Evolutionary conservation across 768 basidiomycete genomes (phyloP), one percentile per base, ranked within the genome.

Genomic region (Boletus speciosus): DNA sequence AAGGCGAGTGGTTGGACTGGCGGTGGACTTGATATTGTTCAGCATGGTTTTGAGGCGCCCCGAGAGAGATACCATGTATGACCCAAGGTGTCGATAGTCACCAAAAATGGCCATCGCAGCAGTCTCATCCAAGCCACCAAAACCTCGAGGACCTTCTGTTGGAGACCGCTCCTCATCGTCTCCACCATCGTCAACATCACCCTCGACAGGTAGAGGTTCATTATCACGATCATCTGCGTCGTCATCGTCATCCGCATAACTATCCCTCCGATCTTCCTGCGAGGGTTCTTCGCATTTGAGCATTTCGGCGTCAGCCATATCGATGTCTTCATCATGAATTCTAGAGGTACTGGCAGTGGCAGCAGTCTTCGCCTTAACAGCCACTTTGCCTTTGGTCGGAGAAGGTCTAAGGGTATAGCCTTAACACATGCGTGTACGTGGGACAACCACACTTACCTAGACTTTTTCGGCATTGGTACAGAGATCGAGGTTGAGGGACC

Each of bases 1-100:
- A 29, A 98, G 82, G 45, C 94, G 87, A 38, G 86, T 89, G 0
- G 88, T 91, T 11, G 90, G 86, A 67, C 90, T 90, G 32, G 91
- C 88, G 29, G 86, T 84, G 23, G 82, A 67, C 72, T 90, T 89
- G 82, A 96, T 91, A 70, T 91, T 91, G 71, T 81, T 87, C 56
- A 97, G 77, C 81, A 96, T 88, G 6, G 83, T 85, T 79, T 94
- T 95, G 69, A 98, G 83, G 45, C 95, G 88, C 29, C 82, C 83
- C 23, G 88, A 87, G 45, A 96, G 81, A 29, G 90, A 90, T 62
- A 90, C 81, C 89, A 98, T 93, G 73, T 92, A 92, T n/a, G 90
- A 89, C 47, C 91, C 91, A 66, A 92, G 81, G 59, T 90, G 85
- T 47, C 91, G 85, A 73, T 89, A 94, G 71, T 91, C 90, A 61